Conservation (phyloP, 2,329 filamentous ascomycete genomes). For the Beauveria asiatica region DNA sequence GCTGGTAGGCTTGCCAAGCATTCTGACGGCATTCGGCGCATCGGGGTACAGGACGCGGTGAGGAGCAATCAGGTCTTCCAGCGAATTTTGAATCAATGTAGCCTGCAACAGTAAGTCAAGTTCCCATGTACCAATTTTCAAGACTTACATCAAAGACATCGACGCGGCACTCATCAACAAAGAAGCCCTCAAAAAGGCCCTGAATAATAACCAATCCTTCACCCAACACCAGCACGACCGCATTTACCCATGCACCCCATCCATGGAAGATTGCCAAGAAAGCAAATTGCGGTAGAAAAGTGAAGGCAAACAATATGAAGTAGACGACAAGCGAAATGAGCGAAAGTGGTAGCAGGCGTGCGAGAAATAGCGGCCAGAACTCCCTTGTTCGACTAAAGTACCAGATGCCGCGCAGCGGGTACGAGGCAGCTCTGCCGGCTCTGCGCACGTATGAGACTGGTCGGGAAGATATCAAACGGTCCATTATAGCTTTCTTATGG, state of each 20-base stretch:
- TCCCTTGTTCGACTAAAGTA: slow-evolving; percentile 73
- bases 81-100: slow-evolving; percentile 66
- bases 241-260: slow-evolving; percentile 81
- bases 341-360: slow-evolving; percentile 70
- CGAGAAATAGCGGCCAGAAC: slow-evolving; percentile 72
- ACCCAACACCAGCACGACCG: slow-evolving; percentile 77
- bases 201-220: slow-evolving; percentile 65
- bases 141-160: slow-evolving; percentile 71
- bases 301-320: slow-evolving; percentile 75
- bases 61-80: slow-evolving; percentile 58
- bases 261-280: slow-evolving; percentile 87
- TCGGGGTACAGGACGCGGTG: slow-evolving; percentile 59
- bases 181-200: slow-evolving; percentile 68
- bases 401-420: slow-evolving; percentile 63
- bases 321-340: slow-evolving; percentile 79
- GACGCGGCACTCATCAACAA: slow-evolving; percentile 70
- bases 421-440: slow-evolving; percentile 40
- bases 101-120: slow-evolving; percentile 31
- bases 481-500: not conserved
- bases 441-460: slow-evolving; percentile 35
- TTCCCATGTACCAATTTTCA: slow-evolving; percentile 8
- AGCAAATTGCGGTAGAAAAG: slow-evolving; percentile 81
- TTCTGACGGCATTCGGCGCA: slow-evolving; percentile 63
- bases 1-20: slow-evolving; percentile 72
- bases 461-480: slow-evolving; percentile 14